phyloP scores from a whole-genome alignment of 805 yeast genomes.

The Yamadazyma olivae region DNA sequence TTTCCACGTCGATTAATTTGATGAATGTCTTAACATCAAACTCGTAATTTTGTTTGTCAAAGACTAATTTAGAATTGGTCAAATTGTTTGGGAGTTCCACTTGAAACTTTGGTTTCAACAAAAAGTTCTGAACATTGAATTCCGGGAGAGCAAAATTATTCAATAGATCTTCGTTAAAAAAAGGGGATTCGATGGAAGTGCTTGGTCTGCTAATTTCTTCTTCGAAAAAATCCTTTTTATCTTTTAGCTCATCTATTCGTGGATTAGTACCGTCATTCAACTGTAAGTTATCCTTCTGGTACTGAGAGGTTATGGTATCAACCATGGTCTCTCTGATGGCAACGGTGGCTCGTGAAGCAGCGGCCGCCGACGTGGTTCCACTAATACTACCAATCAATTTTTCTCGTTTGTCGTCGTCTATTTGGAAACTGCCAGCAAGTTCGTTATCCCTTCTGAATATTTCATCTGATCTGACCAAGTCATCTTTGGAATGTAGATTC shows the following conservation, averaged over 20 bases:
- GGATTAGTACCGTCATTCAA: not conserved
- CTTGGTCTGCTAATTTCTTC: conserved; percentile 8
- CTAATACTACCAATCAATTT: conserved; percentile 7
- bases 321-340: conserved; percentile 5
- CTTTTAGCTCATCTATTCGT: not conserved
- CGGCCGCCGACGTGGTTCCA: conserved; percentile 5
- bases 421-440: conserved; percentile 6
- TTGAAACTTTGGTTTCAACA: conserved; percentile 12
- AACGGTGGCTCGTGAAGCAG: conserved; percentile 5
- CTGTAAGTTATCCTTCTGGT: not conserved
- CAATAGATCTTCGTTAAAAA: conserved; percentile 12
- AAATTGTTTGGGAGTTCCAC: conserved; percentile 10
- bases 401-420: conserved; percentile 6
- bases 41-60: conserved; percentile 12
- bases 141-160: conserved; percentile 8
- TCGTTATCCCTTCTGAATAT: conserved; percentile 15
- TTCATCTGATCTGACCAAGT: conserved; percentile 31
- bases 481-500: conserved; percentile 27
- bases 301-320: not conserved
- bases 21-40: conserved; percentile 11
- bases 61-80: conserved; percentile 10
- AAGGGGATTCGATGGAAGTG: conserved; percentile 11
- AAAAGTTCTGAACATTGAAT: conserved; percentile 13
- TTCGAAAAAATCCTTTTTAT: not conserved
- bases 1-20: conserved; percentile 24